Evolutionary conservation across 2,329 filamentous ascomycete species (phyloP), one percentile per base, ranked within the genome.

Genomic region (Trichoderma brevicompactum): DNA sequence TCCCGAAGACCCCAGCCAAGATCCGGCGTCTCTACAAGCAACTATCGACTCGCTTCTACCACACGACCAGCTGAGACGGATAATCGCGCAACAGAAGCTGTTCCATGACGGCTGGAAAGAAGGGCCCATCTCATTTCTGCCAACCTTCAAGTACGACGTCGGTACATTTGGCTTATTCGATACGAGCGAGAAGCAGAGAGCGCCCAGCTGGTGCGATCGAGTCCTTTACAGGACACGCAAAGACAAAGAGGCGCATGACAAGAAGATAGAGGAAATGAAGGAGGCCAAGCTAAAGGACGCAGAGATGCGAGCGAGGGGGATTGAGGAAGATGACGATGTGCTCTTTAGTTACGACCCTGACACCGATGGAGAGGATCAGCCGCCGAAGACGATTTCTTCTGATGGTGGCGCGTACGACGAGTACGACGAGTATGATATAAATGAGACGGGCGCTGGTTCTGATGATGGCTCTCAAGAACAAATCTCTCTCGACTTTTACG

Each of bases 91-190:
- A 44, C 85, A 87, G n/a, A 95, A 91, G 74, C 88, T 89, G 0
- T 96, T 99, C 68, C 87, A 96, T 66, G 92, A 97, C 68, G 94
- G 94, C 1, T 99, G 95, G 94, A 85, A 85, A 58, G 95, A 99
- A 81, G 95, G 94, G 0, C 83, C 87, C 0, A 94, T 99, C 64
- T 87, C 87, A 1, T 99, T 99, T 73, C 76, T 98, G 15, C 95
- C 95, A 1, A 96, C 95, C 0, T 99, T 99, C 78, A 99, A 99
- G 76, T 99, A 99, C 71, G 96, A 99, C 72, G 83, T 97, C 34
- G 95, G 95, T n/a, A 96, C 91, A 36, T 87, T 97, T 38, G 92
- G 92, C 2, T 85, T 93, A 36, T 99, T 97, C 74, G 96, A 99
- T 78, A 92, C 94, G 0, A 97, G 94, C 70, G 95, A 98, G 74